These are phyloP conservation scores for Candida hungchunana DNA, from an alignment of 805 yeast species.

Conservation along the genomic window DNA sequence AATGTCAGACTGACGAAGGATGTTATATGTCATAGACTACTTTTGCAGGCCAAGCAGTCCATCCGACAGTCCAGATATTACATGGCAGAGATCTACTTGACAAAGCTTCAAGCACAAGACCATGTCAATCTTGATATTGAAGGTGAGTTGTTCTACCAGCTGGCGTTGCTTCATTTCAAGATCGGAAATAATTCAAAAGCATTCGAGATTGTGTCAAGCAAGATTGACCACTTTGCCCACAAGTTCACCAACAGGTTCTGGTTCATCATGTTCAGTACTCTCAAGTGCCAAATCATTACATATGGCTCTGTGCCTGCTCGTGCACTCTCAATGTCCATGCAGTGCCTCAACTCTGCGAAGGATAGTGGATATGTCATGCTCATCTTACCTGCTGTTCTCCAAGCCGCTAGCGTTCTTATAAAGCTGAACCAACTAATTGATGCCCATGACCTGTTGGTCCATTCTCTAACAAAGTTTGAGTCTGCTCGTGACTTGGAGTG, in stretches of 20 bases:
- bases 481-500: conserved; percentile 36
- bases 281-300: conserved; percentile 43
- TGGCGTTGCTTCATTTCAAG: conserved; percentile 21
- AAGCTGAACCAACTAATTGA: conserved; percentile 40
- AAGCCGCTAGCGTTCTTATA: conserved; percentile 42
- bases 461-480: conserved; percentile 41
- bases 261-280: conserved; percentile 41
- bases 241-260: conserved; percentile 34
- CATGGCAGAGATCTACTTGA: conserved; percentile 24
- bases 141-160: conserved; percentile 27
- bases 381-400: conserved; percentile 42
- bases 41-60: conserved; percentile 34
- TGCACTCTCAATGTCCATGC: conserved; percentile 45
- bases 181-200: conserved; percentile 24
- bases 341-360: conserved; percentile 45
- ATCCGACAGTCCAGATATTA: conserved; percentile 25
- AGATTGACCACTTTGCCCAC: conserved; percentile 14
- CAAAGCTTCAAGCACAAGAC: conserved; percentile 21
- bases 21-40: conserved; percentile 37
- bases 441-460: conserved; percentile 36
- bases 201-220: conserved; percentile 18
- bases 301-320: conserved; percentile 42
- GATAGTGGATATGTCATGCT: conserved; percentile 41
- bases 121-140: conserved; percentile 26
- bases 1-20: conserved; percentile 33